Conservation (phyloP, 1,284 basidiomycete genomes). For the Cutaneotrichosporon arboriforme region DNA sequence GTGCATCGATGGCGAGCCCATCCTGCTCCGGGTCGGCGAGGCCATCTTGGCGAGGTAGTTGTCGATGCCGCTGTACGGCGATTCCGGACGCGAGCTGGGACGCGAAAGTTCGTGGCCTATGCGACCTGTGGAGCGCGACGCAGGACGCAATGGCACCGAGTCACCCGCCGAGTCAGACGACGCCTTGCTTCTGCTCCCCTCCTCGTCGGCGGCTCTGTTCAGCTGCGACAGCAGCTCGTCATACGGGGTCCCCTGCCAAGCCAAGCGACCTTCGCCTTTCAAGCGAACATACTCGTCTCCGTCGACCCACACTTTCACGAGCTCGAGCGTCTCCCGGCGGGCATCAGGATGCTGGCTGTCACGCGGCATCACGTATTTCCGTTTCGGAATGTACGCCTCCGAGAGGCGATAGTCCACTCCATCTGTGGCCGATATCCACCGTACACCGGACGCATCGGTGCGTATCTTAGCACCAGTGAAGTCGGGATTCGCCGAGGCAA, state of each 20-base stretch:
- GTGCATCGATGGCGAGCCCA: conserved; percentile 6
- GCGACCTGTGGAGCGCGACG: background rate
- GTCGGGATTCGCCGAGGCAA: background rate
- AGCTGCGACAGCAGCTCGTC: background rate
- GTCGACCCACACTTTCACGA: conserved; percentile 13
- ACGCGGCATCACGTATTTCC: conserved; percentile 18
- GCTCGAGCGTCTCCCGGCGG: conserved; percentile 8
- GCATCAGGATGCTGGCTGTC: conserved; percentile 21
- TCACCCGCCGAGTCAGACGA: no score
- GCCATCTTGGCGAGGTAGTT: conserved; percentile 5
- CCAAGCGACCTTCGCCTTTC: conserved; percentile 10
- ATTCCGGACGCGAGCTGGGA: conserved; percentile 5
- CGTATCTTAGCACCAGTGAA: background rate
- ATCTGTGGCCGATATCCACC: conserved; percentile 7
- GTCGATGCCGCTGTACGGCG: conserved; percentile 9
- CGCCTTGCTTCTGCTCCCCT: no score
- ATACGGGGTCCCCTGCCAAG: conserved; percentile 9
- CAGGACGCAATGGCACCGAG: background rate
- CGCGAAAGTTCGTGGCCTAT: background rate
- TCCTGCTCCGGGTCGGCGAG: conserved; percentile 3
- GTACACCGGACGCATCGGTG: conserved; percentile 15
- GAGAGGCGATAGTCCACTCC: conserved; percentile 9
- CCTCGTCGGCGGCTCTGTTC: background rate
- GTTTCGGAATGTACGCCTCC: conserved; percentile 10
- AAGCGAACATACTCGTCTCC: conserved; percentile 8